phyloP scores from a whole-genome alignment of 331 rosid genomes.

The Ulmus americana region DNA sequence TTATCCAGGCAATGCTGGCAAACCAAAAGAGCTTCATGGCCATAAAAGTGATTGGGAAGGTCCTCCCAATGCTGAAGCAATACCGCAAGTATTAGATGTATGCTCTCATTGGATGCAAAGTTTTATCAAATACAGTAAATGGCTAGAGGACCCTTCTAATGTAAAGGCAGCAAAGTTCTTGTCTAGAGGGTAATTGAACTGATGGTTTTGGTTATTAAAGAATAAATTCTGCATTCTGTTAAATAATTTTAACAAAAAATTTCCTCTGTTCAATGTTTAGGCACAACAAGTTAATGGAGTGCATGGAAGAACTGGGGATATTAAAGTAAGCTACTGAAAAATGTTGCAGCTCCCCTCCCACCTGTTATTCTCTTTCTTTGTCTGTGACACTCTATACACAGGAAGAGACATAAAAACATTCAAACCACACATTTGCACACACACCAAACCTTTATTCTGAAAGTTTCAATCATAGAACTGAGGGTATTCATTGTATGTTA shows the following conservation, averaged over 20 bases:
- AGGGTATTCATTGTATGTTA: background rate
- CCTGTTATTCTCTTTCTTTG: background rate
- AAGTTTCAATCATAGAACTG: background rate
- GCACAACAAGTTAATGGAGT: slow-evolving; percentile 66
- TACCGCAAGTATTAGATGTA: slow-evolving; percentile 61
- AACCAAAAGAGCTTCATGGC: slow-evolving; percentile 47
- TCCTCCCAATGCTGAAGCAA: slow-evolving; percentile 78
- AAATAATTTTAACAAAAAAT: slow-evolving; percentile 8
- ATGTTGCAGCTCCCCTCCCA: background rate
- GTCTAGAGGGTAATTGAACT: slow-evolving; percentile 73
- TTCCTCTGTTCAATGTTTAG: slow-evolving; percentile 32
- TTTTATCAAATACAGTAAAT: slow-evolving; percentile 82
- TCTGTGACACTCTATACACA: background rate
- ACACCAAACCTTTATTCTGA: background rate
- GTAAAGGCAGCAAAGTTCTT: slow-evolving; percentile 87
- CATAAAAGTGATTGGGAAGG: slow-evolving; percentile 62
- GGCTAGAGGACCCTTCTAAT: slow-evolving; percentile 84
- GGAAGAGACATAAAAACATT: background rate
- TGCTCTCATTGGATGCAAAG: slow-evolving; percentile 93
- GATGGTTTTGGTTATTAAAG: slow-evolving; percentile 18
- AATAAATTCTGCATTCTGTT: slow-evolving; percentile 20
- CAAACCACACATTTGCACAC: background rate
- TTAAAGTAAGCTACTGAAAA: slow-evolving; percentile 47
- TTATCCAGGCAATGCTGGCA: slow-evolving; percentile 60
- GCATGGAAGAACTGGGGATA: slow-evolving; percentile 70